These are phyloP conservation scores for Diaporthe aspalathi DNA, from an alignment of 2,329 filamentous ascomycete genomes.

Conservation along the genomic window DNA sequence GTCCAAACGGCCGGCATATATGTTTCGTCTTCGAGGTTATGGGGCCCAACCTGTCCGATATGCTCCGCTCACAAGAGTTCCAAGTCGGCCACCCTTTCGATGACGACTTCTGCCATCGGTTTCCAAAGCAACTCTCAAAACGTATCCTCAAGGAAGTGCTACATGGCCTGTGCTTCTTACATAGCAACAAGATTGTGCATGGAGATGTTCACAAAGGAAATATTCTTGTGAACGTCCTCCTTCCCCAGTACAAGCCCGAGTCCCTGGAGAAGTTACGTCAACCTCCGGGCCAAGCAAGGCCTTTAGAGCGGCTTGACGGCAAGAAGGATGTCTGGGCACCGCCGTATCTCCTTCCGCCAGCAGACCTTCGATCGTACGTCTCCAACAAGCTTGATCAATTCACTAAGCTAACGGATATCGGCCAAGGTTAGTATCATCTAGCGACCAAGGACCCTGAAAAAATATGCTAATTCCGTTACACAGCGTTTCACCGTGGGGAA, in stretches of 20 bases:
- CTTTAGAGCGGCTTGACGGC: slow-evolving; percentile 27
- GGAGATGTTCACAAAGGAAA: slow-evolving; percentile 29
- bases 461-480: too few relatives aligned
- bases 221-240: slow-evolving; percentile 9
- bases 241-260: background rate
- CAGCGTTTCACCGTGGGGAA: too few relatives aligned
- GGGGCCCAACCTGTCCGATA: slow-evolving; percentile 39
- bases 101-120: slow-evolving; percentile 6
- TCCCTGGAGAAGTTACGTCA: background rate
- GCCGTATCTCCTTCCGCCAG: slow-evolving; percentile 21
- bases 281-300: background rate
- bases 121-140: slow-evolving; percentile 8
- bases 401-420: slow-evolving; percentile 28
- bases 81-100: background rate
- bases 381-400: slow-evolving; percentile 15
- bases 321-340: slow-evolving; percentile 27
- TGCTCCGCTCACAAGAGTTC: slow-evolving; percentile 37
- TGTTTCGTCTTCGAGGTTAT: slow-evolving; percentile 43
- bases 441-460: background rate
- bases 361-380: background rate
- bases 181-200: slow-evolving; percentile 22
- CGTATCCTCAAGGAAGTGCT: slow-evolving; percentile 7
- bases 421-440: slow-evolving; percentile 19
- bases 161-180: slow-evolving; percentile 3
- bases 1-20: slow-evolving; percentile 43